Evolutionary conservation across 1,284 basidiomycete genomes (phyloP).

Genomic region (Tilletia walkeri): DNA sequence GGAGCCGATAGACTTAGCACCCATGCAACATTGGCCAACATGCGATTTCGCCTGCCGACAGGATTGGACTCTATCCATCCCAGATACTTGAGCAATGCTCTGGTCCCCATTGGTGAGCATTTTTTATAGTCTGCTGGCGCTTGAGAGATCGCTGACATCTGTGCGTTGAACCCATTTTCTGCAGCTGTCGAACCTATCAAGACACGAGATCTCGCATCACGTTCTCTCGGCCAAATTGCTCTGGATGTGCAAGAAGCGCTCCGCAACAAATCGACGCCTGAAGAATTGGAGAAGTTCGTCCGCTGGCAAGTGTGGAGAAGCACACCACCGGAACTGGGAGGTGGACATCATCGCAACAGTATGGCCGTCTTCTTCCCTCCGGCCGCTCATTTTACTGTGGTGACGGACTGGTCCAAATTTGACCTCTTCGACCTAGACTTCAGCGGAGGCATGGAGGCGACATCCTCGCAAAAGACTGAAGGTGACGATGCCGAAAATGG

Average conservation of each 20-base stretch:
- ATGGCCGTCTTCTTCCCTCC: conserved; percentile 17
- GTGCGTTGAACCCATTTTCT: background rate
- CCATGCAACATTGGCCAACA: conserved; percentile 1
- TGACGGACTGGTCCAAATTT: conserved; percentile 10
- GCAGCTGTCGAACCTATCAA: background rate
- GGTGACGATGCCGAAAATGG: background rate
- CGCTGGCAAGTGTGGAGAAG: conserved; percentile 14
- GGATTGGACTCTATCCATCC: background rate
- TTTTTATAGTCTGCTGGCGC: background rate
- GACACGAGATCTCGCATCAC: background rate
- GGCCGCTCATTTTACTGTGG: background rate
- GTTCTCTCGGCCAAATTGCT: background rate
- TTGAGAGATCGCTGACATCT: background rate
- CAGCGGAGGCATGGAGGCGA: background rate
- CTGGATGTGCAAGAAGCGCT: background rate
- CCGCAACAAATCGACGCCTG: background rate
- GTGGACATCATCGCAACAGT: background rate
- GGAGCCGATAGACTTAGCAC: background rate
- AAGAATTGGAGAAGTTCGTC: background rate
- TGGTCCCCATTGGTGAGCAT: conserved; percentile 6
- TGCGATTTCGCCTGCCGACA: background rate
- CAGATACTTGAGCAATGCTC: background rate
- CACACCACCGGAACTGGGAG: background rate
- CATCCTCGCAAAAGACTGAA: too few relatives aligned
- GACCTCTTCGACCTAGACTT: conserved; percentile 12